Evolutionary conservation across 2,329 filamentous ascomycete genomes (phyloP).

Genomic region (Nectriaceae sp.): DNA sequence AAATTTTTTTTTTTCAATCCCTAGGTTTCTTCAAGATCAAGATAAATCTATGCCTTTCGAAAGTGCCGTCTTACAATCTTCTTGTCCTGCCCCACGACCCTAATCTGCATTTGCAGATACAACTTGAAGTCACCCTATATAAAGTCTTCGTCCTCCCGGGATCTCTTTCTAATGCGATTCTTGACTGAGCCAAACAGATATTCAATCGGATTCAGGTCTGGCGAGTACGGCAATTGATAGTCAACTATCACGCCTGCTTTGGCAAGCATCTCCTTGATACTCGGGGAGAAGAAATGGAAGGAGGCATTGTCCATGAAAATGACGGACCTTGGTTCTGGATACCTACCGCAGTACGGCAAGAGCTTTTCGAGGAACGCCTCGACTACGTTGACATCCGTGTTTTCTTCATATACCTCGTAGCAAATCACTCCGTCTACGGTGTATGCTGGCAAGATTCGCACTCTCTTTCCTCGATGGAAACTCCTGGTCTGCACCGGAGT

Average conservation of each 20-base stretch:
- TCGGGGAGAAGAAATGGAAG: slow-evolving; percentile 16
- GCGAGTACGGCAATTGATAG: slow-evolving; percentile 13
- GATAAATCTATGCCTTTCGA: background rate
- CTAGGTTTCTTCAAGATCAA: too few relatives aligned
- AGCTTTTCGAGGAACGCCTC: slow-evolving; percentile 18
- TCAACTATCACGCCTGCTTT: slow-evolving; percentile 15
- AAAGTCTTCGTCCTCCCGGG: slow-evolving; percentile 16
- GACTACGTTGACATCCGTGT: slow-evolving; percentile 14
- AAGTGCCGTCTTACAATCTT: slow-evolving; percentile 19
- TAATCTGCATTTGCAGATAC: slow-evolving; percentile 21
- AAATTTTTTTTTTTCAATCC: too few relatives aligned
- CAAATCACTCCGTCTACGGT: slow-evolving; percentile 16
- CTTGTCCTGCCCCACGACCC: slow-evolving; percentile 10
- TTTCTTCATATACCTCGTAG: slow-evolving; percentile 18
- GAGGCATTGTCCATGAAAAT: slow-evolving; percentile 22
- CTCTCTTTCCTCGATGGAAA: slow-evolving; percentile 18
- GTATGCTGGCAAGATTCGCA: slow-evolving; percentile 14
- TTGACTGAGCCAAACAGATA: slow-evolving; percentile 19
- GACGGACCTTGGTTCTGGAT: slow-evolving; percentile 16
- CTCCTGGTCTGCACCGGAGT: slow-evolving; percentile 13
- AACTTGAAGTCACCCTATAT: slow-evolving; percentile 22
- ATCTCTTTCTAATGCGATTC: slow-evolving; percentile 15
- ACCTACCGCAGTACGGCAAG: slow-evolving; percentile 16
- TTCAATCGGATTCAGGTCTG: slow-evolving; percentile 15
- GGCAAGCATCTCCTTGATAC: slow-evolving; percentile 8